A percentile compares a stretch with the other conserved stretches of the same genome.
These are phyloP conservation scores for Nectriaceae sp. DNA, from an alignment of 2,329 filamentous ascomycete species.

Conservation along the genomic window DNA sequence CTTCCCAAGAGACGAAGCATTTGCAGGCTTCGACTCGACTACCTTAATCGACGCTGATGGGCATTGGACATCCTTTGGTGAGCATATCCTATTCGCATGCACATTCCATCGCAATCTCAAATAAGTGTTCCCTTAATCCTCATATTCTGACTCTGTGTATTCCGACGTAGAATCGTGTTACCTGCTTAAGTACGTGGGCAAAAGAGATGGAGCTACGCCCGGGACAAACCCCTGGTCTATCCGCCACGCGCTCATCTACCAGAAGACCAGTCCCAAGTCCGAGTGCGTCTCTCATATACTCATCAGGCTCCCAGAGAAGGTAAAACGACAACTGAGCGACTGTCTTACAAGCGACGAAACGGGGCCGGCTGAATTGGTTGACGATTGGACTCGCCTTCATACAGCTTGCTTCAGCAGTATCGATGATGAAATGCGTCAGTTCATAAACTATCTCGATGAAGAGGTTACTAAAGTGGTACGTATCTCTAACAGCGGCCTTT, in stretches of 20 bases:
- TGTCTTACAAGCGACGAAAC: no score
- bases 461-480: slow-evolving; percentile 4
- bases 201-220: not conserved
- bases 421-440: not conserved
- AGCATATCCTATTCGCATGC: not conserved
- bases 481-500: no score
- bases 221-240: slow-evolving; percentile 2
- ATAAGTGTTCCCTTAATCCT: no score
- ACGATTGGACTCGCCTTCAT: slow-evolving; percentile 3
- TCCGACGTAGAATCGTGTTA: slow-evolving; percentile 1
- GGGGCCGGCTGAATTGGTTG: not conserved
- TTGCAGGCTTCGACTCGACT: slow-evolving; percentile 4
- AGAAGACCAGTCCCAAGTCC: not conserved
- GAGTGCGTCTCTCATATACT: not conserved
- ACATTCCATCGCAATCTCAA: no score
- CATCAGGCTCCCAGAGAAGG: not conserved
- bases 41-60: not conserved
- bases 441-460: slow-evolving; percentile 7
- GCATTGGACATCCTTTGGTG: slow-evolving; percentile 1
- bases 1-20: slow-evolving; percentile 1
- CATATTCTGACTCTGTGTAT: not conserved
- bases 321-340: not conserved
- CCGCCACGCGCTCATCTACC: slow-evolving; percentile 6
- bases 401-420: slow-evolving; percentile 2
- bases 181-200: slow-evolving; percentile 3